phyloP scores from a whole-genome alignment of 306 rosid genomes.

The Vigna nakashimae region DNA sequence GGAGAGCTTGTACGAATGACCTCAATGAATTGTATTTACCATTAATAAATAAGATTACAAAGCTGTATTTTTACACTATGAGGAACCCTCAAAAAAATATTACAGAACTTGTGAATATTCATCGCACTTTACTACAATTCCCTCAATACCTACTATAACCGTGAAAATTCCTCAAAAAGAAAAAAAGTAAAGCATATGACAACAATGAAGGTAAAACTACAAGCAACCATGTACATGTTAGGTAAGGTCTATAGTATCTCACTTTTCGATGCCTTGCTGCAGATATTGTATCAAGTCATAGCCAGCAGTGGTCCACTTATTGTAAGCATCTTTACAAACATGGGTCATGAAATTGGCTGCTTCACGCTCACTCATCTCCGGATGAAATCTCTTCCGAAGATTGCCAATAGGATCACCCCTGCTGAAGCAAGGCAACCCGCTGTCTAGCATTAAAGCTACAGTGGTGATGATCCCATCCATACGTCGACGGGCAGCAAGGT shows the following conservation, averaged over 20 bases:
- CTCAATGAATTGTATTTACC: constrained; percentile 45
- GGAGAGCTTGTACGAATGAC: constrained; percentile 4
- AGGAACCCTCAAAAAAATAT: constrained; percentile 41
- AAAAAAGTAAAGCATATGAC: constrained; percentile 44
- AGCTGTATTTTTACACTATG: constrained; percentile 50
- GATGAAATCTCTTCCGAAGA: constrained; percentile 97
- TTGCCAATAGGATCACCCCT: constrained; percentile 96
- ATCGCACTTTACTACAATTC: constrained; percentile 43
- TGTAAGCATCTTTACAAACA: constrained; percentile 96
- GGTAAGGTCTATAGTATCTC: constrained; percentile 36
- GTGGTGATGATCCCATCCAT: constrained; percentile 91
- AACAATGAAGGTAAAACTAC: constrained; percentile 50
- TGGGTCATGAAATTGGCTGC: constrained; percentile 97
- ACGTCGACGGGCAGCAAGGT: constrained; percentile 87
- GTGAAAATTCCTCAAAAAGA: constrained; percentile 48
- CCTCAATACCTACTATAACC: constrained; percentile 41
- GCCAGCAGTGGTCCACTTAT: constrained; percentile 99
- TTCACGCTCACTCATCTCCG: constrained; percentile 95
- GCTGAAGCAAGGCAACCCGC: constrained; percentile 98
- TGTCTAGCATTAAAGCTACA: constrained; percentile 85
- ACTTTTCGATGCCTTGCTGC: constrained; percentile 99
- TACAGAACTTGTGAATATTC: constrained; percentile 33
- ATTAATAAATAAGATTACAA: constrained; percentile 44
- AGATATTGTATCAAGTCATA: constrained; percentile 95
- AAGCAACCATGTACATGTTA: constrained; percentile 67